Conservation (phyloP, 2,329 filamentous ascomycete genomes). For the Diaporthe humulicola region DNA sequence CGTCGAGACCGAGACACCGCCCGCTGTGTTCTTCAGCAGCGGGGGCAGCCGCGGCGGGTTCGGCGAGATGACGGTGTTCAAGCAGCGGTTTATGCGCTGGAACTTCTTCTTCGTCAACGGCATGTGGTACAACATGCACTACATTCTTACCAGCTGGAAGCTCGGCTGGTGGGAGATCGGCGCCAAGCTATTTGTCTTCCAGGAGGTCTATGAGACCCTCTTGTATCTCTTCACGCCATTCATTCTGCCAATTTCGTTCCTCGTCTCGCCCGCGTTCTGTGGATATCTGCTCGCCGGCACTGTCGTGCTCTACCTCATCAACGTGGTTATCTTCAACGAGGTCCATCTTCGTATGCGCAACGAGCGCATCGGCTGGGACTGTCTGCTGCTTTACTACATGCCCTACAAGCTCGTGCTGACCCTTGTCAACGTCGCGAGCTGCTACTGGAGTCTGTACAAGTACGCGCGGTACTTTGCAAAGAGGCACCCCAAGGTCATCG, state of each 20-base stretch:
- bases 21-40: constrained; percentile 56
- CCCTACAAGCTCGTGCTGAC: constrained; percentile 59
- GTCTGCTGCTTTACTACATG: constrained; percentile 57
- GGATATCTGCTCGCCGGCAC: constrained; percentile 54
- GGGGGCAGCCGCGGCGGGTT: constrained; percentile 60
- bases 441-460: constrained; percentile 56
- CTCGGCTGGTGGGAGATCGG: constrained; percentile 63
- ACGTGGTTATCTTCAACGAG: constrained; percentile 62
- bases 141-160: constrained; percentile 61
- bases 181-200: constrained; percentile 62
- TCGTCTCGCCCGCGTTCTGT: constrained; percentile 54
- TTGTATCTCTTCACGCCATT: constrained; percentile 60
- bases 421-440: constrained; percentile 57
- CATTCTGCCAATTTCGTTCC: constrained; percentile 59
- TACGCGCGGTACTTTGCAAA: constrained; percentile 61
- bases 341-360: constrained; percentile 59
- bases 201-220: constrained; percentile 62
- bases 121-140: constrained; percentile 61
- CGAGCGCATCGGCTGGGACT: constrained; percentile 55
- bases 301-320: constrained; percentile 56
- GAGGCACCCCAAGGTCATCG: constrained; percentile 61
- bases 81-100: constrained; percentile 63
- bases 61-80: constrained; percentile 66
- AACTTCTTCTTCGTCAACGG: constrained; percentile 66
- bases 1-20: constrained; percentile 63